These are phyloP conservation scores for Teunomyces aglyptinius DNA, from an alignment of 805 yeast species.

Conservation along the genomic window DNA sequence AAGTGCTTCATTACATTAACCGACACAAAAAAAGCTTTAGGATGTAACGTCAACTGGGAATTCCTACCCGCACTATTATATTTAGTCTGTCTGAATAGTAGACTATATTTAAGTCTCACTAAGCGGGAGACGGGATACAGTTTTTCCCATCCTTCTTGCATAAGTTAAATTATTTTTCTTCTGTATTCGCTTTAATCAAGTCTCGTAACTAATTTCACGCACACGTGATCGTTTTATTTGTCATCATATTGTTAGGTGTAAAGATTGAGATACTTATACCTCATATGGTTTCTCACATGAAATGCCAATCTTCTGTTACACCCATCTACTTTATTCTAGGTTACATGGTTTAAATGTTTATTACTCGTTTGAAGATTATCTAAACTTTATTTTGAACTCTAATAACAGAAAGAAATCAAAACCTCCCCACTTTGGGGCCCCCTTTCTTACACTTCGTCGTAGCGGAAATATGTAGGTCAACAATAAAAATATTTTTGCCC, in stretches of 20 bases:
- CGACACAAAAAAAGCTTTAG: not conserved
- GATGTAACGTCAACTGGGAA: too few relatives aligned
- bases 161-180: constrained; percentile 1
- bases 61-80: too few relatives aligned
- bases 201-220: constrained; percentile 3
- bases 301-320: not conserved
- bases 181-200: not conserved
- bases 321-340: not conserved
- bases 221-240: not conserved
- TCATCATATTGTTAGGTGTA: not conserved
- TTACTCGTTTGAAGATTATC: not conserved
- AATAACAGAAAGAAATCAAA: not conserved
- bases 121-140: not conserved
- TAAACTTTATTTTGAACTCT: not conserved
- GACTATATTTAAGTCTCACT: not conserved
- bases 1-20: not conserved
- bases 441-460: not conserved
- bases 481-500: not conserved
- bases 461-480: not conserved
- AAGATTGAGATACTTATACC: not conserved
- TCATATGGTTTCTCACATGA: not conserved
- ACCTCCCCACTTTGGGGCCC: constrained; percentile 1
- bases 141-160: not conserved
- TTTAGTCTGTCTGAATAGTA: not conserved
- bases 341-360: not conserved